phyloP scores from a whole-genome alignment of 352 stramenopile genomes.

The Aphanomyces cochlioides region DNA sequence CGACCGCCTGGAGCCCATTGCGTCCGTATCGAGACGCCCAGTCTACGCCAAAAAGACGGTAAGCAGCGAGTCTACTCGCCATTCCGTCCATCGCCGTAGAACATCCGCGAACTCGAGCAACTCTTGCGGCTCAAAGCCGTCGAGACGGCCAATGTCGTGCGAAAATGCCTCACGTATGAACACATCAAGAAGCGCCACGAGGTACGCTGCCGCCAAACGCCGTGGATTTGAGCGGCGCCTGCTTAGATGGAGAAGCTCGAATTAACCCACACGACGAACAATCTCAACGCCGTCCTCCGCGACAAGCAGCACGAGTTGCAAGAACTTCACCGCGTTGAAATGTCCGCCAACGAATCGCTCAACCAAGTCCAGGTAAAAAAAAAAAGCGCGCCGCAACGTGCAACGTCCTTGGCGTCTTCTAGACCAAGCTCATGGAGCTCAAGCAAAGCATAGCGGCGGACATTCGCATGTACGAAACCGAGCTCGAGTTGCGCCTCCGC shows the following conservation, averaged over 20 bases:
- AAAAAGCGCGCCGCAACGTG: neutral
- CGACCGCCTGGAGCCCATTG: conserved; percentile 61
- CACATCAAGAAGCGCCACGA: conserved; percentile 76
- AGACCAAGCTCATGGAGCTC: conserved; percentile 59
- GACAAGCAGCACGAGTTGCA: conserved; percentile 64
- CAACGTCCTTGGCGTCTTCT: neutral
- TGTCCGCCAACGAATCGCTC: conserved; percentile 61
- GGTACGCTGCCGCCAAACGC: conserved; percentile 30
- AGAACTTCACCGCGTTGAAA: conserved; percentile 75
- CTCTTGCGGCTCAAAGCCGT: conserved; percentile 56
- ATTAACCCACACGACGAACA: conserved; percentile 49
- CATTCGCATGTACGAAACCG: conserved; percentile 56
- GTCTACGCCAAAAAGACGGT: conserved; percentile 78
- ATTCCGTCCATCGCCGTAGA: conserved; percentile 26
- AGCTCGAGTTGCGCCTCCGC: conserved; percentile 67
- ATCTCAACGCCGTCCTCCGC: conserved; percentile 56
- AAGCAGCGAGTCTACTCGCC: neutral
- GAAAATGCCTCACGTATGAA: conserved; percentile 62
- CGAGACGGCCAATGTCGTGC: conserved; percentile 59
- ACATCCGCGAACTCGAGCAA: conserved; percentile 67
- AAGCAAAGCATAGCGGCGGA: conserved; percentile 65
- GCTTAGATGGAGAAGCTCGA: conserved; percentile 49
- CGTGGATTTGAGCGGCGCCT: neutral
- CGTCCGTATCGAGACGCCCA: conserved; percentile 65
- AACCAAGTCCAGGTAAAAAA: conserved; percentile 46